Evolutionary conservation across 2,329 filamentous ascomycete species (phyloP).

Genomic region (Coleophoma cylindrospora): DNA sequence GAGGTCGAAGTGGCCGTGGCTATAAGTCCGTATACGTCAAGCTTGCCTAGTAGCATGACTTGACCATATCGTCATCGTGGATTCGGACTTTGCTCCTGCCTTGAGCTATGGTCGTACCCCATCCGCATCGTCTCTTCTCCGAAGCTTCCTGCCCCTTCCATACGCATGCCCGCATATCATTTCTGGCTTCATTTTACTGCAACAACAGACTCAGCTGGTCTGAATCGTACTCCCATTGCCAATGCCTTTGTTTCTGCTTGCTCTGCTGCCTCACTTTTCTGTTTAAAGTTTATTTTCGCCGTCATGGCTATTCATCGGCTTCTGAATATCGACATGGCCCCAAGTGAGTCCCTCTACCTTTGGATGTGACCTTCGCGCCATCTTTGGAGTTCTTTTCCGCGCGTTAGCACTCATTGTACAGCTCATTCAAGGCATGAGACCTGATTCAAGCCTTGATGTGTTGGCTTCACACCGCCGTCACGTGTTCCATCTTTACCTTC

Average conservation of each 20-base stretch:
- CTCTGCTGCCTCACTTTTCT: not conserved
- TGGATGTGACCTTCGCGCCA: too few species aligned
- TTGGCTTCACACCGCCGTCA: conserved; percentile 12
- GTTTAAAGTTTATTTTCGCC: not conserved
- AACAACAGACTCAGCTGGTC: conserved; percentile 1
- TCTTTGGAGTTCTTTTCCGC: too few species aligned
- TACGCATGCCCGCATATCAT: not conserved
- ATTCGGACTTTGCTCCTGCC: not conserved
- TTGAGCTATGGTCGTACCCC: not conserved
- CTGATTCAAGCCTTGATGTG: too few species aligned
- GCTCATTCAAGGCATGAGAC: too few species aligned
- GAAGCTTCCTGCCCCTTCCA: not conserved
- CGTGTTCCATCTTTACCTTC: conserved; percentile 4
- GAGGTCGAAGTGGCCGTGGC: too few species aligned
- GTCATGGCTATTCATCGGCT: not conserved
- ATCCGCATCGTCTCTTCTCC: not conserved
- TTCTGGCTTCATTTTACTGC: not conserved
- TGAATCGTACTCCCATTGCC: not conserved
- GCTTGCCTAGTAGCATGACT: too few species aligned
- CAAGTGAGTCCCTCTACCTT: not conserved
- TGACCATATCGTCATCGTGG: not conserved
- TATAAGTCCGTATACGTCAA: too few species aligned
- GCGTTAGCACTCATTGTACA: too few species aligned
- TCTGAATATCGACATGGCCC: not conserved
- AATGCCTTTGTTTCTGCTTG: not conserved